Percentiles rank a stretch among this genome's conserved stretches.
phyloP scores from a whole-genome alignment of 169 alveolate genomes.

The Cyclospora cayetanensis region DNA sequence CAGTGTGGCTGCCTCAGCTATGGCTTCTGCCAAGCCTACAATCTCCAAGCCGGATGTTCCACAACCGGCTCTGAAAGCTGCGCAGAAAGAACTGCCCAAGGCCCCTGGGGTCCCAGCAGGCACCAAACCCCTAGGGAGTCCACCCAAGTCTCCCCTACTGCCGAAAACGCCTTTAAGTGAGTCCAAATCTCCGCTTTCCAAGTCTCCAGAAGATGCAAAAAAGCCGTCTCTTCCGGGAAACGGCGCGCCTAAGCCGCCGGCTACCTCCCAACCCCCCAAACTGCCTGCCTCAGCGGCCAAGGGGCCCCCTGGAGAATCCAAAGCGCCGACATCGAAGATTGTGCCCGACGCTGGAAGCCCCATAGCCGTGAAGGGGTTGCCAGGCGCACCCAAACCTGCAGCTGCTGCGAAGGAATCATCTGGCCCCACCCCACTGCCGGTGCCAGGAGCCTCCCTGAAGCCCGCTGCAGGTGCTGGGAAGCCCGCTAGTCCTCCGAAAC shows the following conservation, averaged over 20 bases:
- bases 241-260: neutral
- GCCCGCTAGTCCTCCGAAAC: neutral
- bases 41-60: neutral
- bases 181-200: neutral
- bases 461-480: neutral
- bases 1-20: neutral
- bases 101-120: conserved; percentile 3
- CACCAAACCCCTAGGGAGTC: neutral
- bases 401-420: neutral
- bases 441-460: neutral
- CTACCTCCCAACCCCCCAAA: neutral
- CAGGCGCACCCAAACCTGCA: neutral
- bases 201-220: neutral
- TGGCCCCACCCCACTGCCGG: neutral
- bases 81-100: neutral
- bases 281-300: neutral
- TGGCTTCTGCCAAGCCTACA: neutral
- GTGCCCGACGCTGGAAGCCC: neutral
- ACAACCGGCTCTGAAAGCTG: neutral
- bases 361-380: neutral
- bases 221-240: too few relatives aligned
- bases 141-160: neutral
- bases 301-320: neutral
- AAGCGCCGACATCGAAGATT: neutral
- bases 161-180: neutral